Evolutionary conservation across 768 basidiomycete species (phyloP), one percentile per base, ranked within the genome.

Genomic region (Hydnomerulius pinastri): DNA sequence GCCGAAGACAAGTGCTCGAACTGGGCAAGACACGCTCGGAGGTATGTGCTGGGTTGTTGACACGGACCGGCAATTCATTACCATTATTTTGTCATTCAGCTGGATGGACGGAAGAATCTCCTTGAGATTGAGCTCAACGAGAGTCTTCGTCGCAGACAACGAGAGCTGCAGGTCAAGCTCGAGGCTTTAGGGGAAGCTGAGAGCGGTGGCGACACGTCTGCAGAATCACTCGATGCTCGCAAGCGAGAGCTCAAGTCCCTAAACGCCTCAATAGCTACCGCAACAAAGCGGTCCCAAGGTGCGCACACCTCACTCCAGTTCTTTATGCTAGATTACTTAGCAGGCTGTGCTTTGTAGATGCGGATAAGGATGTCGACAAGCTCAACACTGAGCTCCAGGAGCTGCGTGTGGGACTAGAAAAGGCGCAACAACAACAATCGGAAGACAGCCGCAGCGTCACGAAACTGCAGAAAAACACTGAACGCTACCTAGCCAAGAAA

Each of bases 61-160:
- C 21, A 28, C 15, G 18, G 46, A 23, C 24, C 27, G 5, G 5
- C 30, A 42, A 10, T 25, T 49, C 18, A 56, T 11, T 6, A 1
- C 13, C 37, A 40, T 39, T 35, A 35, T 35, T 49, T 23, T 29
- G 20, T 32, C 43, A 46, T 7, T n/a, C 39, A 67, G 64, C 69
- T 92, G 55, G 85, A 90, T 33, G 79, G 83, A 11, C 77, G 77
- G 55, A 93, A 91, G 71, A 90, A 87, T 62, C 70, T 86, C 4
- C 70, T 97, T 24, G 93, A 97, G 64, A 95, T 97, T 46, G 96
- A 98, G 66, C 77, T 98, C 40, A 92, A 89, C 55, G 97, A 99
- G 67, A 86, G 86, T 58, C 76, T 98, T 12, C 79, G 85, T 18
- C 81, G 95, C 7, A 79, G 87, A 21, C 78, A 83, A 37, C 87